Evolutionary conservation across 1,284 basidiomycete genomes (phyloP).

Genomic region (Pseudozyma tsukubaensis): DNA sequence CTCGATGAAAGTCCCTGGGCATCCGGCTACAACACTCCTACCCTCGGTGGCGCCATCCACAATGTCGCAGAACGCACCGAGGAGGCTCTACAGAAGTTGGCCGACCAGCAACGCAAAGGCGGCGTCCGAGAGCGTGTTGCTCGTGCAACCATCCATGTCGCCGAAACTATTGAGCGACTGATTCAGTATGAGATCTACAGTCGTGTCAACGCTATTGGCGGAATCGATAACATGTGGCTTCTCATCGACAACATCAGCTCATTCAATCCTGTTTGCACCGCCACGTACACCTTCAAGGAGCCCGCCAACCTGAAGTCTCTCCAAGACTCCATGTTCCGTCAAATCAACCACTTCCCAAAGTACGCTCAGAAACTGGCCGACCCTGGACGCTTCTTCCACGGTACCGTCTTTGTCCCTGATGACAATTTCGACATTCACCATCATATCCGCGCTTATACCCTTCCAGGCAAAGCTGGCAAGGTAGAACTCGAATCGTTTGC

Average conservation of each 20-base stretch:
- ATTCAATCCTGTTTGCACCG: slow-evolving; percentile 65
- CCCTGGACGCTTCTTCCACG: slow-evolving; percentile 54
- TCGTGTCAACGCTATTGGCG: slow-evolving; percentile 44
- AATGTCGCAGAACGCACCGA: slow-evolving; percentile 44
- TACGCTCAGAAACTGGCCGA: slow-evolving; percentile 59
- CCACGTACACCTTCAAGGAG: slow-evolving; percentile 56
- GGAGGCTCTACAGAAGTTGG: slow-evolving; percentile 27
- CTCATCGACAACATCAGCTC: slow-evolving; percentile 44
- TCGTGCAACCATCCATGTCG: slow-evolving; percentile 10
- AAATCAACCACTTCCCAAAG: slow-evolving; percentile 58
- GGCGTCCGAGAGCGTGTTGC: slow-evolving; percentile 12
- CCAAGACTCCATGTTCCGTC: slow-evolving; percentile 33
- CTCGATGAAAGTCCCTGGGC: slow-evolving; percentile 42
- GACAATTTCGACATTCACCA: slow-evolving; percentile 46
- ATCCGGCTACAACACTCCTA: slow-evolving; percentile 45
- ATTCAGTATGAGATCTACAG: slow-evolving; percentile 45
- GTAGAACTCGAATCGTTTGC: slow-evolving; percentile 58
- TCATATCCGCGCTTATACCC: slow-evolving; percentile 38
- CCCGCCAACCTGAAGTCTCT: slow-evolving; percentile 37
- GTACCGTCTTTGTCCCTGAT: slow-evolving; percentile 54
- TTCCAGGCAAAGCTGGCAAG: slow-evolving; percentile 52
- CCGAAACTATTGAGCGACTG: slow-evolving; percentile 28
- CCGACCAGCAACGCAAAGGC: slow-evolving; percentile 20
- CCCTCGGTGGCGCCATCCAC: slow-evolving; percentile 27
- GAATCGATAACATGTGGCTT: slow-evolving; percentile 62